Base-by-base conservation (phyloP, 371 early-diverging fungal genomes). In the Syncephalastrum sp. region DNA sequence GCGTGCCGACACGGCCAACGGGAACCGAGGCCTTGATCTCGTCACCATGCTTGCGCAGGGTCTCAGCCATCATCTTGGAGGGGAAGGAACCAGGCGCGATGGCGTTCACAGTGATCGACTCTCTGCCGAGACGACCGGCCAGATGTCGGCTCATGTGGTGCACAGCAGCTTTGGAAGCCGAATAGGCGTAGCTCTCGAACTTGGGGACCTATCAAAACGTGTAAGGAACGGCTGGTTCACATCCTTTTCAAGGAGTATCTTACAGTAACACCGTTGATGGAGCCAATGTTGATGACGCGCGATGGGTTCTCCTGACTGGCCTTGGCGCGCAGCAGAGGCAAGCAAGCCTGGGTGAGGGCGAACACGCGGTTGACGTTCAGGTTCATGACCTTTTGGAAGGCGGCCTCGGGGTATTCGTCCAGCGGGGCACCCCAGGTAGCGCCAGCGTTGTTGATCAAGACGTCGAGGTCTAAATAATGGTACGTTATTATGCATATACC, bases 1-100 rank as follows among this genome's bases (percentile, higher is more conserved):
- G 83, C 8, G 64, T 55, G 3, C 96, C 96, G 49, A 96, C 83
- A 17, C 96, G 82, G 1, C 89, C 84, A 55, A 88, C 54, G 13
- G 93, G 93, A 21, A 89, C 78, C 41, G 61, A 58, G 8, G 63
- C 63, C 6, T 84, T 69, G 50, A 91, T 85, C 12, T 56, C 61
- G 29, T 87, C 85, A 13, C 84, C 81, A 72, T 74, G 60, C 16
- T 78, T 65, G 47, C 81, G 72, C 27, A 91, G 59, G 0, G 90
- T 91, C 21, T 72, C 81, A n/a, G 84, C 89, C 93, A 95, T 95
- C 85, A 96, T 96, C 63, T 89, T 90, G 53, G 87, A 88, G 53
- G 87, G 85, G 71, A 94, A 97, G 5, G 91, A 81, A 0, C 96
- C 96, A 0, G 96, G 95, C 0, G 96, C 95, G 57, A 96, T 83